Base-by-base conservation (phyloP, 176 grass and related monocot species). In the Bothriochloa decipiens region DNA sequence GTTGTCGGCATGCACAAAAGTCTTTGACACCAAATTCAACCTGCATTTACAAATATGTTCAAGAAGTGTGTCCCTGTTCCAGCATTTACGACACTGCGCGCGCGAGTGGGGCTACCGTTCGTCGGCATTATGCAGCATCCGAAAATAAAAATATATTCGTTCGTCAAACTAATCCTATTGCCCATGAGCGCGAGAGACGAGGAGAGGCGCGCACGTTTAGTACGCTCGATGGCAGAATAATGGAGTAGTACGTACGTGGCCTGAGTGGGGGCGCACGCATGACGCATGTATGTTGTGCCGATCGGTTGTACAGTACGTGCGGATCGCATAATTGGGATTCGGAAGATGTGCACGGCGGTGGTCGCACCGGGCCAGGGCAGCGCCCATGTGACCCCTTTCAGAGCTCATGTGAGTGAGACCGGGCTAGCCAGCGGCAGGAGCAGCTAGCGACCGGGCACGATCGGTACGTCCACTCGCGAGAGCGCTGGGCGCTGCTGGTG, bases 311-410 rank as follows among this genome's bases (percentile, higher is more conserved):
- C 50, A 14, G 80, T 83, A 29, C 86, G 74, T 22, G 37, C 76
- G 60, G 42, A 66, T 72, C 77, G 23, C 58, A 22, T 68, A 35
- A 57, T 45, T 81, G 60, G 35, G 66, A 71, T 58, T 42, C 66
- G 33, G 72, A 25, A 9, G 27, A 11, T 10, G 62, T 15, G 79
- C 79, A 70, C 45, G 65, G 79, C 43, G 18, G 74, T 11, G 52
- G 75, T 49, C 66, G 75, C 43, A 66, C 27, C 3, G 53, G 33
- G 28, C 25, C 39, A 43, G 28, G 42, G 65, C 47, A 78, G 39
- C 72, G 68, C 53, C 53, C 73, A 83, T 83, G 86, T 72, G 80
- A 83, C 16, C 40, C 26, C 50, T 50, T 29, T 16, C 64, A 39
- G 70, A 57, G 10, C 39, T 42, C 77, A 81, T 80, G 76, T 65